Evolutionary conservation across 768 basidiomycete genomes (phyloP), one percentile per base, ranked within the genome.

Genomic region (Podaxis mareebaensis): DNA sequence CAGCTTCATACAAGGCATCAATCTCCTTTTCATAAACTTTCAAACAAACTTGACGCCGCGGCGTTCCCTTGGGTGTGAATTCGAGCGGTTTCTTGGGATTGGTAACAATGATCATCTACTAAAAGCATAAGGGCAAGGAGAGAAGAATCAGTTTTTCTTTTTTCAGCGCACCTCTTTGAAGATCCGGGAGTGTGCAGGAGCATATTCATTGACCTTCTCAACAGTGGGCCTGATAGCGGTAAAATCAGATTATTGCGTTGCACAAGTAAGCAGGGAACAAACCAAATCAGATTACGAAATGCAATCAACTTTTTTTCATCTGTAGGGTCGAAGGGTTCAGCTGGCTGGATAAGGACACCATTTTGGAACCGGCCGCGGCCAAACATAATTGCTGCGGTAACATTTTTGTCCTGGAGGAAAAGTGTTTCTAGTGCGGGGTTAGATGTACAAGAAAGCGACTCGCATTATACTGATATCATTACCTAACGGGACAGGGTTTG

Each of bases 271-370:
- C 33, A 33, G 33, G 33, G 33, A 33, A 3, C 33, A 33, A 3
- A 33, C 33, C 33, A 33, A 33, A 33, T 33, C 33, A 33, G 33
- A 3, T 33, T 33, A 10, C 75, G 65, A 68, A 75, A 80, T 30
- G 70, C 70, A 17, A 67, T 69, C 2, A 79, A 60, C 59, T 69
- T 69, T 2, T 38, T 61, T 12, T 63, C 58, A 62, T 79, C 74
- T 11, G 13, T 30, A 3, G 76, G 70, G 63, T 79, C 76, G 53
- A 80, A 76, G 24, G 63, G 62, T 53, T 67, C 59, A 33, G 59
- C 68, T 10, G 80, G 81, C 28, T 79, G 73, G 28, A 83, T 68
- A n/a, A 82, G 66, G 5, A 81, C 68, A 1, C 80, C 80, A 46
- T 73, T 73, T 66, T 77, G 75, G 63, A 76, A 75, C 11, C 72